phyloP scores from a whole-genome alignment of 1,284 basidiomycete genomes.

The Boletellus deceptivus region DNA sequence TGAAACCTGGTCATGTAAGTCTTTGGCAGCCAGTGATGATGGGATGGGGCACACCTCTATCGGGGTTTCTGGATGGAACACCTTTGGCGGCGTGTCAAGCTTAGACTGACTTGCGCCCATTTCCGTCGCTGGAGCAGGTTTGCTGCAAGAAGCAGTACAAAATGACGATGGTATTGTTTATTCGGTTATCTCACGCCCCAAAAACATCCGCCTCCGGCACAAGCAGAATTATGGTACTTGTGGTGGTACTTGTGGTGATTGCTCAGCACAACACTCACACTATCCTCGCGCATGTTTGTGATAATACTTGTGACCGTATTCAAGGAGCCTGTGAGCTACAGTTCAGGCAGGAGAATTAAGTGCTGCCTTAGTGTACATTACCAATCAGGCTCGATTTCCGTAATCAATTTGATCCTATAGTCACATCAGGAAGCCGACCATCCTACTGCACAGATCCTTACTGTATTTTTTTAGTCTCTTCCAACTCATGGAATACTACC shows the following conservation, averaged over 20 bases:
- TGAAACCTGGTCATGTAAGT: constrained; percentile 54
- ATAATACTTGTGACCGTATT: constrained; percentile 49
- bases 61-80: constrained; percentile 60
- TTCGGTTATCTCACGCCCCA: constrained; percentile 16
- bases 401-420: constrained; percentile 51
- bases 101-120: constrained; percentile 73
- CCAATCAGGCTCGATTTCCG: constrained; percentile 63
- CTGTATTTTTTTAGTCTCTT: constrained; percentile 93
- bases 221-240: neutral
- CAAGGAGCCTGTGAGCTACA: constrained; percentile 39
- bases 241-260: neutral
- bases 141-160: neutral
- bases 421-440: constrained; percentile 8
- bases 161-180: constrained; percentile 12
- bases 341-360: constrained; percentile 3
- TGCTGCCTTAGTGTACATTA: constrained; percentile 22
- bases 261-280: neutral
- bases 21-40: constrained; percentile 2
- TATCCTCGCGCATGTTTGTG: constrained; percentile 27
- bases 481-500: constrained; percentile 95
- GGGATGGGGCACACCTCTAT: constrained; percentile 51
- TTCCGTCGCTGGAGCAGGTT: constrained; percentile 7
- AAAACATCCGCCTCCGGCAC: neutral
- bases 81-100: constrained; percentile 50
- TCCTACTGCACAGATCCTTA: constrained; percentile 36